These are phyloP conservation scores for Lagenidium giganteum DNA, from an alignment of 352 stramenopile genomes.

Conservation along the genomic window DNA sequence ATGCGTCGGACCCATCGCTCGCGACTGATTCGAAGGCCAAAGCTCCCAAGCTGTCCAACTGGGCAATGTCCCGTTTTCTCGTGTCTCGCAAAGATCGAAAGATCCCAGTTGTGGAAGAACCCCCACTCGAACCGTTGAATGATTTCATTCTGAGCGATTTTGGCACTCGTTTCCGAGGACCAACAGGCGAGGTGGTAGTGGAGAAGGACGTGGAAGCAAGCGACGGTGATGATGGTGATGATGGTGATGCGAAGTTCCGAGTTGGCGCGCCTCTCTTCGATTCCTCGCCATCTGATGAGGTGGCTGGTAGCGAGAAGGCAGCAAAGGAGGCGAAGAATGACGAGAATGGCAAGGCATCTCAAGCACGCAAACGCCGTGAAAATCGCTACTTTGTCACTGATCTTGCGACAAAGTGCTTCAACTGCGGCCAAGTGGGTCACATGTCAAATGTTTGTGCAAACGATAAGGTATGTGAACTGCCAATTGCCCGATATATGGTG, in stretches of 20 bases:
- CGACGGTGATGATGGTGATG: conserved; percentile 16
- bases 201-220: conserved; percentile 32
- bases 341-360: conserved; percentile 20
- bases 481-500: no score
- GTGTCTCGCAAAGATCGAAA: conserved; percentile 49
- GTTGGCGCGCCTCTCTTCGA: conserved; percentile 52
- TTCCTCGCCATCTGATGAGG: conserved; percentile 1
- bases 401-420: conserved; percentile 80
- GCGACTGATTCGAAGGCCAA: not conserved
- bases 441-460: conserved; percentile 76
- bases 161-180: conserved; percentile 56
- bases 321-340: conserved; percentile 15
- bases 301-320: conserved; percentile 2
- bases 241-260: conserved; percentile 19
- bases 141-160: conserved; percentile 85
- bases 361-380: conserved; percentile 49
- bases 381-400: conserved; percentile 81
- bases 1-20: not conserved
- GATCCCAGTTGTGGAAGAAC: conserved; percentile 46
- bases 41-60: conserved; percentile 58
- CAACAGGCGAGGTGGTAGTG: conserved; percentile 36
- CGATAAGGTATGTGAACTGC: conserved; percentile 23
- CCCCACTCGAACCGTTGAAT: conserved; percentile 71
- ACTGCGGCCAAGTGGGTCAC: conserved; percentile 77
- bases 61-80: conserved; percentile 66